Conservation (phyloP, 2,329 filamentous ascomycete genomes). For the Exophiala bonariae region DNA sequence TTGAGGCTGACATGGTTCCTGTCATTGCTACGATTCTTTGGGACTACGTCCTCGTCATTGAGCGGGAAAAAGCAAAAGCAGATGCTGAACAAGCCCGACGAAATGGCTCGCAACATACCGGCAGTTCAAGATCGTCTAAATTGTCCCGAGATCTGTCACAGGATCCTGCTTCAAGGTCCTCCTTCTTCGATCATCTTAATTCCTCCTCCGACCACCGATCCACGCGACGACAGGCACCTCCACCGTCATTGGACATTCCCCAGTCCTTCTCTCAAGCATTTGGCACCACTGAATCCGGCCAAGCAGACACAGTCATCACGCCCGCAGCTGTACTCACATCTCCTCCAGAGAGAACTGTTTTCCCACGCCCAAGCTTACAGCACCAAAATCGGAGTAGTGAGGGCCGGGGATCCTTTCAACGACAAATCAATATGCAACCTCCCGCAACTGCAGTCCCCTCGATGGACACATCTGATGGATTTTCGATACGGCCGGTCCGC, state of each 20-base stretch:
- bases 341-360: conserved; percentile 68
- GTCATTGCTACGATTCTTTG: conserved; percentile 97
- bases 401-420: conserved; percentile 46
- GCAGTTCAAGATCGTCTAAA: conserved; percentile 35
- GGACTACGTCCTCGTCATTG: conserved; percentile 96
- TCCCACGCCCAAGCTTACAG: conserved; percentile 50
- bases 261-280: conserved; percentile 52
- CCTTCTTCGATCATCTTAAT: conserved; percentile 52
- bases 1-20: conserved; percentile 98
- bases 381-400: conserved; percentile 50
- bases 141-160: conserved; percentile 28
- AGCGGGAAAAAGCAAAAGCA: conserved; percentile 83
- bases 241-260: conserved; percentile 79
- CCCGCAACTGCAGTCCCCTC: conserved; percentile 66
- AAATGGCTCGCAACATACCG: conserved; percentile 32
- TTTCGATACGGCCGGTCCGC: conserved; percentile 73
- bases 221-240: conserved; percentile 76
- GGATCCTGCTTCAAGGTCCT: conserved; percentile 34
- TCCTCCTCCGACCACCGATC: conserved; percentile 57
- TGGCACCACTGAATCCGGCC: conserved; percentile 43
- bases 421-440: conserved; percentile 62
- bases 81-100: conserved; percentile 67
- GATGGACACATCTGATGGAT: conserved; percentile 69
- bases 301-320: conserved; percentile 63
- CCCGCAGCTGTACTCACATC: conserved; percentile 67